phyloP scores from a whole-genome alignment of 495 filamentous ascomycete genomes.

The Chaetomidium leptoderma region DNA sequence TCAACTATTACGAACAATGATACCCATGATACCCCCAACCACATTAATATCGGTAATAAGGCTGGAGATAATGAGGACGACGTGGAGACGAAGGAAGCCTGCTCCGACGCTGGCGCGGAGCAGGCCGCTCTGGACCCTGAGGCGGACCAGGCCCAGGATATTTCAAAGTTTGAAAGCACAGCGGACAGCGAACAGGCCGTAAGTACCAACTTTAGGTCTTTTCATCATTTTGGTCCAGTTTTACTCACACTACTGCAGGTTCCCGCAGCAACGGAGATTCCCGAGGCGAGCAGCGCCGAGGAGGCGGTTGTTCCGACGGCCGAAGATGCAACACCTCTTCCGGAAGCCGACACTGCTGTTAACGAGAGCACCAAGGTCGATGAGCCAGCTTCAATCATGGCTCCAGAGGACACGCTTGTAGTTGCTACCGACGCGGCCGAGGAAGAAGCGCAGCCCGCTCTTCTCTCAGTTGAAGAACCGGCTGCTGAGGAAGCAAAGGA shows the following conservation, averaged over 20 bases:
- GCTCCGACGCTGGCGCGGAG: constrained; percentile 7
- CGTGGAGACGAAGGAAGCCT: constrained; percentile 5
- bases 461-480: neutral
- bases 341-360: neutral
- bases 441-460: neutral
- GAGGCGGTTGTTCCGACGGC: neutral
- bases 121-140: neutral
- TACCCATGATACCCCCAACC: constrained; percentile 17
- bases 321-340: neutral
- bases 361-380: neutral
- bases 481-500: neutral
- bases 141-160: neutral
- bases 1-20: constrained; percentile 13
- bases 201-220: neutral
- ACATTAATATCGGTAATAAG: constrained; percentile 17
- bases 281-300: neutral
- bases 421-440: neutral
- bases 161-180: neutral
- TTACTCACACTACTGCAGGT: neutral
- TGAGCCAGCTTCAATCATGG: neutral
- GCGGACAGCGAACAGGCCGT: constrained; percentile 4
- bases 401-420: neutral
- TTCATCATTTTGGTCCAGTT: neutral
- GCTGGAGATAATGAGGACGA: constrained; percentile 13
- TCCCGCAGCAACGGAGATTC: neutral